Percentiles rank a stretch among this genome's conserved stretches.
These are phyloP conservation scores for Chloropicon primus DNA, from an alignment of 139 green algal species.

Conservation along the genomic window DNA sequence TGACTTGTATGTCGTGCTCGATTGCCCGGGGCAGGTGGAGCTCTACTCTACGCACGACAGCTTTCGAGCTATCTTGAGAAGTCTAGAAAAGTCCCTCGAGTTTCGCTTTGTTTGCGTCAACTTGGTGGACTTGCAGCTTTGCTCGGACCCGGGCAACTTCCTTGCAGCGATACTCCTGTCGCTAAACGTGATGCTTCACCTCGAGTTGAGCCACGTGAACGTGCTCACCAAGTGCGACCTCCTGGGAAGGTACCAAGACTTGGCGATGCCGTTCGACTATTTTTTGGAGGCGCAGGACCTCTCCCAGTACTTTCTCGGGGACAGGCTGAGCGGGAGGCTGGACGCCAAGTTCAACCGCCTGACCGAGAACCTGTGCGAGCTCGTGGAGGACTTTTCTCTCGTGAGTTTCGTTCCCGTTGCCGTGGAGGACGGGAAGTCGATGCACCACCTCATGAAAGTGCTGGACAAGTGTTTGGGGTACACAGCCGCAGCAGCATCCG, in stretches of 20 bases:
- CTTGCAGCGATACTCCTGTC: neutral
- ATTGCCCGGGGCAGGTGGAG: conserved; percentile 96
- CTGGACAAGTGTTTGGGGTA: neutral
- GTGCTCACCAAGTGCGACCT: neutral
- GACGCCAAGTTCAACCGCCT: neutral
- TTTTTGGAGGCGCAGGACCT: neutral
- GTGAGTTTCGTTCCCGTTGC: neutral
- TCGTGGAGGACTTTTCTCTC: neutral
- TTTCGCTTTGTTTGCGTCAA: neutral
- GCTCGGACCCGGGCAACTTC: neutral
- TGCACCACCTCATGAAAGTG: neutral
- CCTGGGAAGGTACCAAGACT: neutral
- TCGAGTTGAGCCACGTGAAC: neutral
- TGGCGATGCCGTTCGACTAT: neutral
- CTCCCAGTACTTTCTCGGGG: neutral
- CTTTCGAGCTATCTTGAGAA: conserved; percentile 74
- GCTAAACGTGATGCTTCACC: neutral
- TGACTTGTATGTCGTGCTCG: conserved; percentile 91
- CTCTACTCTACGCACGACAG: conserved; percentile 85
- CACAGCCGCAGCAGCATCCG: neutral
- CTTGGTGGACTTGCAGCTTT: neutral
- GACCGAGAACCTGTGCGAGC: neutral
- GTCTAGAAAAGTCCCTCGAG: conserved; percentile 28
- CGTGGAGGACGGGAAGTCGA: neutral
- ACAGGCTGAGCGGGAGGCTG: neutral